Evolutionary conservation across 2,329 filamentous ascomycete genomes (phyloP).

Genomic region (Pestalotiopsis sp.): DNA sequence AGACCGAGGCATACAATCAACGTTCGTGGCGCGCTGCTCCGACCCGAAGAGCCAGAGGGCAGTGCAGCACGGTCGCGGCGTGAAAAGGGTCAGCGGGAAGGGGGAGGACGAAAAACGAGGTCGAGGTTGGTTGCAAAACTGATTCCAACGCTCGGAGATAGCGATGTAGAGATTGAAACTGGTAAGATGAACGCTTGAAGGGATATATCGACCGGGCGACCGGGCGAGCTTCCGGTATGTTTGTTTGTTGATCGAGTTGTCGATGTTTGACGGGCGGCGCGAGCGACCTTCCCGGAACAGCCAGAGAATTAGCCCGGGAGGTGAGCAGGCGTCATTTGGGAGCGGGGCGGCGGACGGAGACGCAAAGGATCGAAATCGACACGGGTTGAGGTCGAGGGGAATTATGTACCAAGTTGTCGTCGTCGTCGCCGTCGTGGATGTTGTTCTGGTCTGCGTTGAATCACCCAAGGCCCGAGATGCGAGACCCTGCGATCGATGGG

Average conservation of each 20-base stretch:
- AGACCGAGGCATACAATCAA: slow-evolving; percentile 61
- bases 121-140: background rate
- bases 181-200: no score
- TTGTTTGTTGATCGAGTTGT: background rate
- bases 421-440: background rate
- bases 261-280: background rate
- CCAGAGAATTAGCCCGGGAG: slow-evolving; percentile 11
- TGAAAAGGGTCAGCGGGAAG: background rate
- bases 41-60: slow-evolving; percentile 45
- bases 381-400: background rate
- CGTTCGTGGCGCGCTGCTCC: slow-evolving; percentile 34
- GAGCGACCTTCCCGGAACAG: slow-evolving; percentile 13
- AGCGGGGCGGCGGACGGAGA: background rate
- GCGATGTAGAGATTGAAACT: no score
- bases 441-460: background rate
- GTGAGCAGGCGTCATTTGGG: slow-evolving; percentile 6
- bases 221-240: background rate
- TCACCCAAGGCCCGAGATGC: background rate
- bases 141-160: background rate
- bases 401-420: background rate
- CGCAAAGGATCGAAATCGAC: background rate
- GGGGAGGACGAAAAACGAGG: background rate
- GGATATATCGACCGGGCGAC: no score
- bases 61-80: background rate
- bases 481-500: background rate